Evolutionary conservation across 192 early-diverging fungal genomes (phyloP).

Genomic region (Coemansia sp.): DNA sequence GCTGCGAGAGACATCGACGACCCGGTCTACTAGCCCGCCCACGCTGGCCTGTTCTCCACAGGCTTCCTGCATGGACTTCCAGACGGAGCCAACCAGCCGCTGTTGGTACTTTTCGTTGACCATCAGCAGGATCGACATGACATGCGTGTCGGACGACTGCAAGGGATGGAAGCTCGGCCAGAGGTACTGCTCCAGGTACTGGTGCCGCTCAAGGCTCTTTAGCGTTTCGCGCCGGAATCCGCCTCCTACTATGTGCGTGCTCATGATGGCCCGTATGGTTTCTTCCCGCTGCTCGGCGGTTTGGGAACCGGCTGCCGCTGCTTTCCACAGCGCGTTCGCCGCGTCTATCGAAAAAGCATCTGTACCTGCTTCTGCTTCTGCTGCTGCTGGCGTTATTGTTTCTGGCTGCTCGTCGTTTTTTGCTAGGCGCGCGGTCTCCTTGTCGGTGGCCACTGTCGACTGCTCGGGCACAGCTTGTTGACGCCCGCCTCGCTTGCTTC

Average conservation of each 20-base stretch:
- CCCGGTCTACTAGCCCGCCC: slow-evolving; percentile 41
- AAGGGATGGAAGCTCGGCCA: not conserved
- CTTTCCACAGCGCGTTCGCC: not conserved
- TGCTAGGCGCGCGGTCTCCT: not conserved
- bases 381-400: no score
- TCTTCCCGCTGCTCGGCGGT: not conserved
- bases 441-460: slow-evolving; percentile 1
- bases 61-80: slow-evolving; percentile 55
- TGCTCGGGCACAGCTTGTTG: not conserved
- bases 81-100: slow-evolving; percentile 59
- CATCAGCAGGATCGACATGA: slow-evolving; percentile 79
- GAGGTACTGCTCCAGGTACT: not conserved
- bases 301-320: not conserved
- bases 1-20: slow-evolving; percentile 11
- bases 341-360: not conserved
- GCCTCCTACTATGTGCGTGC: not conserved
- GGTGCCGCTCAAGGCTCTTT: not conserved
- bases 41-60: slow-evolving; percentile 35
- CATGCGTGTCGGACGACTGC: slow-evolving; percentile 49
- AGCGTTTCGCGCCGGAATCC: not conserved
- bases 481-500: not conserved
- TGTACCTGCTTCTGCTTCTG: not conserved
- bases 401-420: not conserved
- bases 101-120: slow-evolving; percentile 89
- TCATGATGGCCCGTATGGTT: not conserved